Evolutionary conservation across 2,329 filamentous ascomycete species (phyloP).

Genomic region (Orbilia blumenaviensis): DNA sequence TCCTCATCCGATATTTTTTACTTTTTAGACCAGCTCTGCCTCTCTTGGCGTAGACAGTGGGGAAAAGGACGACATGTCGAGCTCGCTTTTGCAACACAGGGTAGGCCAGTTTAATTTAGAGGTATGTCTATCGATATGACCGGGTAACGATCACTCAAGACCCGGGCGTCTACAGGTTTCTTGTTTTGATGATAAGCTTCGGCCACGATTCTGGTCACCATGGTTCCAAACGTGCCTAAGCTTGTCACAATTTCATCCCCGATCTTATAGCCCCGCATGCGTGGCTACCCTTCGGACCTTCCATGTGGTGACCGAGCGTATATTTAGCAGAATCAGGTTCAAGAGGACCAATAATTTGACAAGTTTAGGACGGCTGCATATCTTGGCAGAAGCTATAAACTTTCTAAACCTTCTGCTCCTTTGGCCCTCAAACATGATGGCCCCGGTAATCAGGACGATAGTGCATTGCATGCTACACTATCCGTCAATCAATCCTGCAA

Average conservation of each 20-base stretch:
- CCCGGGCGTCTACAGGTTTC: neutral
- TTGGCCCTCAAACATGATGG: neutral
- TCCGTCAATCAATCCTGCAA: slow-evolving; percentile 4
- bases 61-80: slow-evolving; percentile 26
- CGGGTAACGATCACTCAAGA: neutral
- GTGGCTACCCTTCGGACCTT: slow-evolving; percentile 6
- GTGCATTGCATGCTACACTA: neutral
- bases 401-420: no score
- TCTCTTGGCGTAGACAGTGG: slow-evolving; percentile 36
- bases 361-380: slow-evolving; percentile 2
- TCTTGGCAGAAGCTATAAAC: slow-evolving; percentile 13
- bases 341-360: slow-evolving; percentile 8
- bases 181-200: slow-evolving; percentile 26
- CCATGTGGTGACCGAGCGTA: slow-evolving; percentile 1
- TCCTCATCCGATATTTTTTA: slow-evolving; percentile 53
- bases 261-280: slow-evolving; percentile 18
- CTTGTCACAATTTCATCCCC: neutral
- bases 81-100: slow-evolving; percentile 20
- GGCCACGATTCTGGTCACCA: slow-evolving; percentile 28
- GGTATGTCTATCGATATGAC: neutral
- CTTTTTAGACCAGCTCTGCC: slow-evolving; percentile 24
- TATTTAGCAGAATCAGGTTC: slow-evolving; percentile 29
- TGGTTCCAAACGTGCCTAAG: slow-evolving; percentile 22
- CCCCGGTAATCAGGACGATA: neutral
- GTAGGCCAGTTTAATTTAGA: neutral